A percentile compares a stretch with the other conserved stretches of the same genome.
These are phyloP conservation scores for Tetrahymena borealis DNA, from an alignment of 73 alveolate genomes.

Conservation along the genomic window DNA sequence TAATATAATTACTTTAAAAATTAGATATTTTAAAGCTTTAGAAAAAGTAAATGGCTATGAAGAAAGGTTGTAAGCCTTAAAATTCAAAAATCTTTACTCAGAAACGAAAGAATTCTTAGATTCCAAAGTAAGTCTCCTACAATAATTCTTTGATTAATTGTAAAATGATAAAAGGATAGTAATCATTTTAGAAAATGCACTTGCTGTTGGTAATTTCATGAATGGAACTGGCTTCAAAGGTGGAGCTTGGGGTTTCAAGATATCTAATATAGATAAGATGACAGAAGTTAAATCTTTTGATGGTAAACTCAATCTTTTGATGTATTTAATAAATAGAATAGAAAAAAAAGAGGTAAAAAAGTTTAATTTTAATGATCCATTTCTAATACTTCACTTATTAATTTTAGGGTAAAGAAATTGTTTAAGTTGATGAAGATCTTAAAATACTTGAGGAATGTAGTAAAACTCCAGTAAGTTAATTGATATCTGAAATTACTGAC, in stretches of 20 bases:
- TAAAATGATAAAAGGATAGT: background rate
- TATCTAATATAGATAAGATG: background rate
- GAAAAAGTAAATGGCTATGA: background rate
- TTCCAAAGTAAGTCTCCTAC: background rate
- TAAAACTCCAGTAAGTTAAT: background rate
- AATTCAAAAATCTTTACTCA: background rate
- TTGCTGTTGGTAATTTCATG: background rate
- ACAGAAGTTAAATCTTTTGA: background rate
- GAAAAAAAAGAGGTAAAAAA: background rate
- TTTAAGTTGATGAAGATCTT: background rate
- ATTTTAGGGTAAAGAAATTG: background rate
- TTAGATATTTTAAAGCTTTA: background rate
- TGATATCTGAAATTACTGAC: background rate
- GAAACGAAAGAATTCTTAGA: background rate
- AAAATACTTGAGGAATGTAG: background rate
- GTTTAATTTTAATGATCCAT: background rate
- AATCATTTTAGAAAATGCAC: background rate
- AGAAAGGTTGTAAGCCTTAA: background rate
- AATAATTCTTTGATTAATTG: background rate
- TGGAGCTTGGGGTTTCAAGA: background rate
- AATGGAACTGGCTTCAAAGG: background rate
- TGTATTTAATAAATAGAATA: background rate
- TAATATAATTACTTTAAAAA: too few species aligned
- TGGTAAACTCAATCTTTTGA: background rate
- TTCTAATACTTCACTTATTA: background rate